phyloP scores from a whole-genome alignment of 2,329 filamentous ascomycete genomes.

The Aaosphaeria pasadenensis region DNA sequence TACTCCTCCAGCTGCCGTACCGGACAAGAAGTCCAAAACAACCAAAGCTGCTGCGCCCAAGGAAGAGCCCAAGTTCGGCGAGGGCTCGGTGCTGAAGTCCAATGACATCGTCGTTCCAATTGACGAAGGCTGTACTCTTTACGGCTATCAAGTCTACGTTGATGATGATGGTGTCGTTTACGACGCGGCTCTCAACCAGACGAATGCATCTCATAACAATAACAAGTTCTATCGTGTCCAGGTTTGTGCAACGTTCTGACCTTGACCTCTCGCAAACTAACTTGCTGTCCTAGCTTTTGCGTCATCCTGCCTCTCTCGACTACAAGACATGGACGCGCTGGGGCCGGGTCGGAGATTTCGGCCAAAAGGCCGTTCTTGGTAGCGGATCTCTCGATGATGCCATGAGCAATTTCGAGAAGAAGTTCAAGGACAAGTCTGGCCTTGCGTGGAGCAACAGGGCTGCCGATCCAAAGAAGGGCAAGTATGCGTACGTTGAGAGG shows the following conservation, averaged over 20 bases:
- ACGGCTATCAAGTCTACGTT: conserved; percentile 58
- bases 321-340: conserved; percentile 72
- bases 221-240: conserved; percentile 83
- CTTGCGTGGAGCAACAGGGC: conserved; percentile 50
- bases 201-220: conserved; percentile 68
- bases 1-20: conserved; percentile 10
- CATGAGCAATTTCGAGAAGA: conserved; percentile 48
- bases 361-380: conserved; percentile 44
- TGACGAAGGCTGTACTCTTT: conserved; percentile 43
- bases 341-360: conserved; percentile 67
- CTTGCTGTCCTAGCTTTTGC: conserved; percentile 10
- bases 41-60: conserved; percentile 12
- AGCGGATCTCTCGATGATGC: conserved; percentile 39
- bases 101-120: conserved; percentile 45
- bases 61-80: conserved; percentile 34
- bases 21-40: conserved; percentile 19
- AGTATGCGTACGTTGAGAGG: conserved; percentile 79
- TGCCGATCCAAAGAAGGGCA: conserved; percentile 55
- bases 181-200: conserved; percentile 77
- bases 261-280: conserved; percentile 8
- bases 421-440: conserved; percentile 58
- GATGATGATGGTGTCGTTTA: conserved; percentile 66
- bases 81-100: conserved; percentile 44
- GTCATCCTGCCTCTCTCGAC: conserved; percentile 2
- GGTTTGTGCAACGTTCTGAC: conserved; percentile 34